Evolutionary conservation across 2,329 filamentous ascomycete genomes (phyloP).

Genomic region (Botryotinia narcissicola): DNA sequence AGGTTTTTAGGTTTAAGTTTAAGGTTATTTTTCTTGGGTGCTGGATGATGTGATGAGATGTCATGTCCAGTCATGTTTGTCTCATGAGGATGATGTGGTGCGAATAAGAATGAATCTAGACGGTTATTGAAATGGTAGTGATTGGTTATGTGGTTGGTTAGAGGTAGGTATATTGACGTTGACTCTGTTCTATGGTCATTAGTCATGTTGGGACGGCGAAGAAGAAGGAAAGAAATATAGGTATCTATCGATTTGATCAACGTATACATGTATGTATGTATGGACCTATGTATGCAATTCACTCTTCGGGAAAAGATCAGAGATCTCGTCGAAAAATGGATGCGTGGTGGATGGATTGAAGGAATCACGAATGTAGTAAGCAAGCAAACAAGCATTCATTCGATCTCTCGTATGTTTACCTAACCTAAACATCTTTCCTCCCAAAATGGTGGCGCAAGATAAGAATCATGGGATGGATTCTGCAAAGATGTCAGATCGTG

Average conservation of each 20-base stretch:
- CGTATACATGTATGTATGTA: neutral
- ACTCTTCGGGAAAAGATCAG: neutral
- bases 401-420: neutral
- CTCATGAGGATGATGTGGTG: neutral
- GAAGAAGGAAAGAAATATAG: neutral
- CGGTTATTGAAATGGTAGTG: no score
- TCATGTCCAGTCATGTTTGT: neutral
- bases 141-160: neutral
- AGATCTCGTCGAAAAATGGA: neutral
- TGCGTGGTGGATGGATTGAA: neutral
- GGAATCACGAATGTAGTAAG: neutral
- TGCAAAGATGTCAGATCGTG: neutral
- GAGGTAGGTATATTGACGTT: neutral
- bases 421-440: neutral
- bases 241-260: neutral
- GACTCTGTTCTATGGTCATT: neutral
- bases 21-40: neutral
- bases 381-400: neutral
- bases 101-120: neutral
- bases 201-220: neutral
- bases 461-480: neutral
- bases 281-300: neutral
- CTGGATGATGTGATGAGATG: neutral
- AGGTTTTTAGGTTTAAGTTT: conserved; percentile 14
- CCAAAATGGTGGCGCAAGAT: neutral